phyloP scores from a whole-genome alignment of 306 rosid genomes.

The Spatholobus suberectus region DNA sequence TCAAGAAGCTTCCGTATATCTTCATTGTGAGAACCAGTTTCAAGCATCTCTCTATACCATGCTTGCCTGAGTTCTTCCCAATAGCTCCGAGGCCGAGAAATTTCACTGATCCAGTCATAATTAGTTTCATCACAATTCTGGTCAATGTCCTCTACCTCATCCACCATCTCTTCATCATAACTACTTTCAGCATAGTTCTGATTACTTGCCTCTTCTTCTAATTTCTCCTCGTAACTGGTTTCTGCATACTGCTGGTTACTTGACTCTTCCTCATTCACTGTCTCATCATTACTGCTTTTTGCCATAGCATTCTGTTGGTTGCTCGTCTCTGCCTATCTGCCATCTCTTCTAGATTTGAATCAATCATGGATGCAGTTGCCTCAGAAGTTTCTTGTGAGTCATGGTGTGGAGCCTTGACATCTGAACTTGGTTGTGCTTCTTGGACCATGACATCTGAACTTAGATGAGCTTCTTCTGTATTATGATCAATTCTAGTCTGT shows the following conservation, averaged over 20 bases:
- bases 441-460: constrained; percentile 33
- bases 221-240: constrained; percentile 1
- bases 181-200: constrained; percentile 44
- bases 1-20: constrained; percentile 80
- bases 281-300: constrained; percentile 20
- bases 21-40: constrained; percentile 59
- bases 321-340: constrained; percentile 44
- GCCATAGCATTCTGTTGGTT: constrained; percentile 32
- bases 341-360: constrained; percentile 52
- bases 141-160: constrained; percentile 50
- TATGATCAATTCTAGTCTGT: constrained; percentile 11
- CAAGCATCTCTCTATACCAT: constrained; percentile 87
- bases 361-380: constrained; percentile 38
- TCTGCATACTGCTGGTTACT: constrained; percentile 36
- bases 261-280: constrained; percentile 46
- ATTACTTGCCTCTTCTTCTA: constrained; percentile 46
- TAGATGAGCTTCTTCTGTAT: constrained; percentile 28
- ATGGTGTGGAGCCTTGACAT: constrained; percentile 29
- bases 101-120: constrained; percentile 76
- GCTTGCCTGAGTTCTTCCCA: constrained; percentile 87
- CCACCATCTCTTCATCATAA: constrained; percentile 47
- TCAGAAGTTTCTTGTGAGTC: constrained; percentile 39
- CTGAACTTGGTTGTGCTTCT: constrained; percentile 27
- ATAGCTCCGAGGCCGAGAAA: constrained; percentile 85
- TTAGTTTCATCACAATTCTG: constrained; percentile 43